Conservation (phyloP, 768 basidiomycete genomes). For the Mycena venus region DNA sequence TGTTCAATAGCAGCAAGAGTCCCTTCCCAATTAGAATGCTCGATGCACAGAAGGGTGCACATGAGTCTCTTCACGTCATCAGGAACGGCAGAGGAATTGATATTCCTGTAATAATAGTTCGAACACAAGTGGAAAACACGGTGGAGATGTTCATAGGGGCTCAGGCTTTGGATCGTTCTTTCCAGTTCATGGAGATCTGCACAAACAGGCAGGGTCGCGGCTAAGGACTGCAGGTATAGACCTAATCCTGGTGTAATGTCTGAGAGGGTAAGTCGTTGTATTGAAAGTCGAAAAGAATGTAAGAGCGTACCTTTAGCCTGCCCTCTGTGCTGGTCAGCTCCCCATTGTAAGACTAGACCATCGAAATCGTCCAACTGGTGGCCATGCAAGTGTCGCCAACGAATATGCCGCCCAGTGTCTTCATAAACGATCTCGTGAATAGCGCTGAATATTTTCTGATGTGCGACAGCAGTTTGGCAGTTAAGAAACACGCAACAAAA, state of each 20-base stretch:
- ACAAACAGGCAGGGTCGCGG: background rate
- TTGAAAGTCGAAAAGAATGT: background rate
- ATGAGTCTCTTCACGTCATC: slow-evolving; percentile 33
- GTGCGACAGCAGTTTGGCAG: slow-evolving; percentile 34
- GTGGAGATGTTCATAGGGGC: slow-evolving; percentile 39
- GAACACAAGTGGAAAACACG: slow-evolving; percentile 36
- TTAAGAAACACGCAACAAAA: slow-evolving; percentile 23
- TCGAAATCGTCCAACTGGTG: background rate
- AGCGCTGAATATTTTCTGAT: slow-evolving; percentile 18
- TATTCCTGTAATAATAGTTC: slow-evolving; percentile 36
- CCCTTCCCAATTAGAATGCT: slow-evolving; percentile 37
- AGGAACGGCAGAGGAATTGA: slow-evolving; percentile 22
- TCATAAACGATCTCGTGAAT: slow-evolving; percentile 25
- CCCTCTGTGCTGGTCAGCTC: slow-evolving; percentile 32
- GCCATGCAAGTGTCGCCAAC: slow-evolving; percentile 35
- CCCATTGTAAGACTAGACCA: slow-evolving; percentile 27
- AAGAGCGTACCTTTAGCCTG: slow-evolving; percentile 38
- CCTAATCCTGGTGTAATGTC: slow-evolving; percentile 43
- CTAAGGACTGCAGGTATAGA: slow-evolving; percentile 33
- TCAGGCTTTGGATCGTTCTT: slow-evolving; percentile 16
- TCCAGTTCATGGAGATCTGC: slow-evolving; percentile 38
- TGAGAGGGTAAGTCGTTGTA: no score
- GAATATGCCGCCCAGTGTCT: slow-evolving; percentile 32
- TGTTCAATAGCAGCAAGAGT: slow-evolving; percentile 30
- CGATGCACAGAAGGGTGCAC: slow-evolving; percentile 38